Percentiles rank a stretch among this genome's conserved stretches.
phyloP scores from a whole-genome alignment of 768 basidiomycete genomes.

The Rhodotorula paludigena region DNA sequence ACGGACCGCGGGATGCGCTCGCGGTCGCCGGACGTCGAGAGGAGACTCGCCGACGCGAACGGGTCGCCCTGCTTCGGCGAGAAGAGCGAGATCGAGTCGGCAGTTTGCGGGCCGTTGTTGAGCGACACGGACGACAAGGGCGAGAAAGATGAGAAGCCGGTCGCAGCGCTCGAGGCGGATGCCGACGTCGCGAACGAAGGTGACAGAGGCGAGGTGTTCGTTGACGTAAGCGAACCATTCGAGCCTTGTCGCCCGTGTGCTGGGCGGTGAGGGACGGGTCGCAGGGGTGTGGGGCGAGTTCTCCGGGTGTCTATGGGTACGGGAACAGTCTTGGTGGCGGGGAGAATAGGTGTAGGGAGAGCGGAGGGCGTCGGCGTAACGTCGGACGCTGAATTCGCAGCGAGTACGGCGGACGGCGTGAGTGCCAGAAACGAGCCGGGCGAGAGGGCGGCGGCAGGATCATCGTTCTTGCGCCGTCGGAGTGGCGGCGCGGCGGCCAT shows the following conservation, averaged over 20 bases:
- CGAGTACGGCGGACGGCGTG: not conserved
- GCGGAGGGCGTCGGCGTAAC: not conserved
- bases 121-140: constrained; percentile 20
- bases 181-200: constrained; percentile 31
- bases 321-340: constrained; percentile 1
- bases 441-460: too few species aligned
- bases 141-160: constrained; percentile 21
- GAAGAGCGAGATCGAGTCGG: constrained; percentile 12
- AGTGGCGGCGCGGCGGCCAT: constrained; percentile 10
- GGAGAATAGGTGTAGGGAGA: not conserved
- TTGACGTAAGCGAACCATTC: constrained; percentile 21
- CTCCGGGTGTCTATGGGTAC: constrained; percentile 7
- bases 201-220: constrained; percentile 26
- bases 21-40: constrained; percentile 16
- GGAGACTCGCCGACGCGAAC: not conserved
- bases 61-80: constrained; percentile 7
- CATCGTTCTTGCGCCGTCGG: not conserved
- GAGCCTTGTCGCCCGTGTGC: constrained; percentile 20
- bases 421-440: too few species aligned
- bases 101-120: constrained; percentile 15
- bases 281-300: constrained; percentile 5
- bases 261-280: not conserved
- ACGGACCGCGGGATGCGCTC: constrained; percentile 8
- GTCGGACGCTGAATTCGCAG: not conserved
- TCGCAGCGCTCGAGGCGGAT: constrained; percentile 23